Conservation (phyloP, 345 rosid genomes). For the Raphanus sativus region DNA sequence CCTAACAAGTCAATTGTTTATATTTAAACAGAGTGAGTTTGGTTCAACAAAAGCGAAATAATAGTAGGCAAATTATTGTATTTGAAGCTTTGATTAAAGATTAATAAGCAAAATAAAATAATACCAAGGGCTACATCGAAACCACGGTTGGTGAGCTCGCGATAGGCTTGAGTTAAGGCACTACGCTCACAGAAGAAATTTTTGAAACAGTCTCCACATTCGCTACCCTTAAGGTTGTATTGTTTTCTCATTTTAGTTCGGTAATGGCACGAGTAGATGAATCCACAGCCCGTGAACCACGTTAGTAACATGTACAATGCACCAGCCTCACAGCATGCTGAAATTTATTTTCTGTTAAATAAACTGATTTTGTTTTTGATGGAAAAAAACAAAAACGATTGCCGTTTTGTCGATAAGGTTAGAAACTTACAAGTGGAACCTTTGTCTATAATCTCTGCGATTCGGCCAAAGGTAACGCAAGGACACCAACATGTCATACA, state of each 20-base stretch:
- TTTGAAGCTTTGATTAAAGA: no score
- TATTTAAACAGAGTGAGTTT: not conserved
- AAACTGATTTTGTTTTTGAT: no score
- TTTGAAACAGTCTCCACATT: constrained; percentile 49
- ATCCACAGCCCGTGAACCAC: constrained; percentile 48
- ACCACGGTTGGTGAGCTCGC: constrained; percentile 61
- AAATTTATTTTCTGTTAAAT: not conserved
- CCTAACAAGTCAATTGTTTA: not conserved
- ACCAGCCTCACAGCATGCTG: constrained; percentile 62
- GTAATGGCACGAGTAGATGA: constrained; percentile 54
- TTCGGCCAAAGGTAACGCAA: constrained; percentile 59
- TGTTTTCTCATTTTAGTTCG: constrained; percentile 65
- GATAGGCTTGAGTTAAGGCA: constrained; percentile 62
- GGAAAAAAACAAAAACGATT: not conserved
- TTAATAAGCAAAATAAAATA: not conserved
- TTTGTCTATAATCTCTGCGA: constrained; percentile 64
- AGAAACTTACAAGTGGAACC: constrained; percentile 49
- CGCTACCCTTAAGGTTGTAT: no score
- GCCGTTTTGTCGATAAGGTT: not conserved
- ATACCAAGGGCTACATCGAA: constrained; percentile 53
- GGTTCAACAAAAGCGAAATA: not conserved
- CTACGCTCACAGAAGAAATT: constrained; percentile 65
- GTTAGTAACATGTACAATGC: constrained; percentile 40
- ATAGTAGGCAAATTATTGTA: not conserved
- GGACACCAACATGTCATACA: constrained; percentile 74